phyloP scores from a whole-genome alignment of 2,329 filamentous ascomycete genomes.

The Shiraia sp. region DNA sequence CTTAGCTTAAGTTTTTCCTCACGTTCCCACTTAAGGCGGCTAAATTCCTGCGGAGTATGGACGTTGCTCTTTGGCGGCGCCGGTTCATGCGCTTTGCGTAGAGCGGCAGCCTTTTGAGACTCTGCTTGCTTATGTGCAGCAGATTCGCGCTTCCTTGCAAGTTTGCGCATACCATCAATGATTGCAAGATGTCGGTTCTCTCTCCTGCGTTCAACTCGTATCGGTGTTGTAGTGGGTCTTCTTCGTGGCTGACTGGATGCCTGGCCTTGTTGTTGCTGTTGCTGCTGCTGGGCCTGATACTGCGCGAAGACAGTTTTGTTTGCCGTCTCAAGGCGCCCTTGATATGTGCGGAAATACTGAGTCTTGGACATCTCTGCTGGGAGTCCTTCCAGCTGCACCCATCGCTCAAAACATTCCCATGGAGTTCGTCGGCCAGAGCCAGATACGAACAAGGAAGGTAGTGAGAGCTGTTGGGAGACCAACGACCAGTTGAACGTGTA shows the following conservation, averaged over 20 bases:
- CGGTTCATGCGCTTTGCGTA: slow-evolving; percentile 78
- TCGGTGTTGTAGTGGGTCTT: slow-evolving; percentile 69
- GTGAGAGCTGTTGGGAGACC: slow-evolving; percentile 78
- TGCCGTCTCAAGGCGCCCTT: slow-evolving; percentile 64
- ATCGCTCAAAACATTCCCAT: slow-evolving; percentile 98
- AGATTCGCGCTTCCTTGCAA: slow-evolving; percentile 92
- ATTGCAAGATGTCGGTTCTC: slow-evolving; percentile 85
- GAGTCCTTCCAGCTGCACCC: slow-evolving; percentile 88
- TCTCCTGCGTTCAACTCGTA: slow-evolving; percentile 83
- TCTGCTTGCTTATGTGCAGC: slow-evolving; percentile 86
- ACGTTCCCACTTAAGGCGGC: slow-evolving; percentile 82
- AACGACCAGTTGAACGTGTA: slow-evolving; percentile 98
- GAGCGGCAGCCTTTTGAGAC: slow-evolving; percentile 67
- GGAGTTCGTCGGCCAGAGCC: slow-evolving; percentile 88
- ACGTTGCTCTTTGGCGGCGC: slow-evolving; percentile 61
- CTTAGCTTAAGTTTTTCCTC: slow-evolving; percentile 68
- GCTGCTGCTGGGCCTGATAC: slow-evolving; percentile 57
- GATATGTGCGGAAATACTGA: slow-evolving; percentile 84
- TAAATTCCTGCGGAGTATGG: slow-evolving; percentile 88
- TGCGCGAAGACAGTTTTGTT: slow-evolving; percentile 62
- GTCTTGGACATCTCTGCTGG: slow-evolving; percentile 94
- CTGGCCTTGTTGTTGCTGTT: slow-evolving; percentile 59
- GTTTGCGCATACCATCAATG: slow-evolving; percentile 92
- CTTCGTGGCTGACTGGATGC: slow-evolving; percentile 61
- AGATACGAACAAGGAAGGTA: slow-evolving; percentile 77